A percentile compares a stretch with the other conserved stretches of the same genome.
Conservation (phyloP, 2,329 filamentous ascomycete genomes). For the Cladosporium sp. region DNA sequence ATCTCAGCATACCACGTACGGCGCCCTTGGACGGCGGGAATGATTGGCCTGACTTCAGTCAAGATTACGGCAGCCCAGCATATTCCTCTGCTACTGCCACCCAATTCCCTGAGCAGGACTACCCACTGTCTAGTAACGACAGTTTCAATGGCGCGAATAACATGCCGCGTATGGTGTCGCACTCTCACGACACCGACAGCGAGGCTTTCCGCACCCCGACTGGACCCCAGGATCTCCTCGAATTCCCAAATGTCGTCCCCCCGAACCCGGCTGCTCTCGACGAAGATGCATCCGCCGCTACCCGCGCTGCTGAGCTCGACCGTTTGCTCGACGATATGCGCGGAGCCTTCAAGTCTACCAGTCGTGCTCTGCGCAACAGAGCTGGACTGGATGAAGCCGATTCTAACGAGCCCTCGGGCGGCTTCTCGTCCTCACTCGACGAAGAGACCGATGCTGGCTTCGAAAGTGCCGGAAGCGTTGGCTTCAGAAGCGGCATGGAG, state of each 20-base stretch:
- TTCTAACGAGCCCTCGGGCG: slow-evolving; percentile 15
- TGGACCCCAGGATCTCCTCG: slow-evolving; percentile 18
- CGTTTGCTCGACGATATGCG: slow-evolving; percentile 26
- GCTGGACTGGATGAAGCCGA: slow-evolving; percentile 10
- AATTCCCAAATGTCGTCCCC: slow-evolving; percentile 26
- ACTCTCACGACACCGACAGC: slow-evolving; percentile 14
- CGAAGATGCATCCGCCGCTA: slow-evolving; percentile 26
- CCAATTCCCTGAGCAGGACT: slow-evolving; percentile 15
- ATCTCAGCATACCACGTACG: background rate
- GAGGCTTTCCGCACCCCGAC: slow-evolving; percentile 13
- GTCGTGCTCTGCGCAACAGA: slow-evolving; percentile 8
- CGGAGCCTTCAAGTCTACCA: slow-evolving; percentile 14
- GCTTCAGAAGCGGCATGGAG: slow-evolving; percentile 12
- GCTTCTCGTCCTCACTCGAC: slow-evolving; percentile 2
- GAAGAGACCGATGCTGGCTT: slow-evolving; percentile 17
- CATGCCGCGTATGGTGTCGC: slow-evolving; percentile 11
- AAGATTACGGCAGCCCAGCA: slow-evolving; percentile 15
- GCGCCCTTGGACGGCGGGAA: slow-evolving; percentile 8
- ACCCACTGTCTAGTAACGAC: slow-evolving; percentile 15
- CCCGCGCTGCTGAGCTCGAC: slow-evolving; percentile 28
- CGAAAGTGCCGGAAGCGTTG: slow-evolving; percentile 10
- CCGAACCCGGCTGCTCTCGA: slow-evolving; percentile 28
- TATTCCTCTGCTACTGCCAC: slow-evolving; percentile 12
- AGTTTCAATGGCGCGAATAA: slow-evolving; percentile 13
- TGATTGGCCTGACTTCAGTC: slow-evolving; percentile 20